phyloP scores from a whole-genome alignment of 2,329 filamentous ascomycete genomes.

The Xylariaceae sp. region DNA sequence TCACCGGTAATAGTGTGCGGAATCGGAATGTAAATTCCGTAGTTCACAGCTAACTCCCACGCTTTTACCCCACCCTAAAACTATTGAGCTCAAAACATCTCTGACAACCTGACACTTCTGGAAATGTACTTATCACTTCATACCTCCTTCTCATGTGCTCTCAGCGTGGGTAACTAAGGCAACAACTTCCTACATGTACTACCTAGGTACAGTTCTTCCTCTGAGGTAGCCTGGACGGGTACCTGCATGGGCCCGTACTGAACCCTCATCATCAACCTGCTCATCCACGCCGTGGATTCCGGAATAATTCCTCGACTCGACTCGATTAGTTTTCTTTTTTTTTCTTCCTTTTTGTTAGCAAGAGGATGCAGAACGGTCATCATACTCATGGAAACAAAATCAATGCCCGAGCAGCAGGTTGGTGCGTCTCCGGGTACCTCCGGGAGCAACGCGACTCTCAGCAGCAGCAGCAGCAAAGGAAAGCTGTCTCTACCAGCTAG shows the following conservation, averaged over 20 bases:
- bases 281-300: background rate
- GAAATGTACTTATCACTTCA: background rate
- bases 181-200: background rate
- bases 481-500: conserved; percentile 68
- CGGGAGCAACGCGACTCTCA: conserved; percentile 1
- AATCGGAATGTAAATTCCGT: too few species aligned
- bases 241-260: background rate
- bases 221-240: background rate
- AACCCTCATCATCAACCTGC: background rate
- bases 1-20: too few species aligned
- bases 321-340: background rate
- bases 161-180: background rate
- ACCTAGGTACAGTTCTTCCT: background rate
- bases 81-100: too few species aligned
- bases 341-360: background rate
- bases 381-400: conserved; percentile 28
- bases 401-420: conserved; percentile 23
- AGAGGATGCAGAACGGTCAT: conserved; percentile 20
- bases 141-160: background rate
- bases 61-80: too few species aligned
- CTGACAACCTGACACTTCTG: background rate
- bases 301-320: too few species aligned
- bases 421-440: conserved; percentile 25
- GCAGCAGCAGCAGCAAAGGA: conserved; percentile 23
- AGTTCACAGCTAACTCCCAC: too few species aligned